A percentile compares a stretch with the other conserved stretches of the same genome.
These are phyloP conservation scores for Amanita inopinata DNA, from an alignment of 768 basidiomycete genomes.

Conservation along the genomic window DNA sequence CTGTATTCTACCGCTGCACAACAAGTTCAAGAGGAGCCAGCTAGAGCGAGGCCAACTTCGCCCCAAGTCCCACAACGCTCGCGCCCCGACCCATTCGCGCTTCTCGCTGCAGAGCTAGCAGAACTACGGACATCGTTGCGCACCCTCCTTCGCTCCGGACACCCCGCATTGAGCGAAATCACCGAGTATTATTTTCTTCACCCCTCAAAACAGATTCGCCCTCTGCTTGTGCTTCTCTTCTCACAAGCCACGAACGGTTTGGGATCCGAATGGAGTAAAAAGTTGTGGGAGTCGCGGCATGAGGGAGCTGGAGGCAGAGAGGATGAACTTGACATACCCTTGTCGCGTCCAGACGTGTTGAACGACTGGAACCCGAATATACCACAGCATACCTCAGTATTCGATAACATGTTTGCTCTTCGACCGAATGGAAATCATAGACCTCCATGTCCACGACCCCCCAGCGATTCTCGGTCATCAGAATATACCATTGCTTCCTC, in stretches of 20 bases:
- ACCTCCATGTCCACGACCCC: slow-evolving; percentile 11
- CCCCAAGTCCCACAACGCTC: background rate
- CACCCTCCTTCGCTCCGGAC: slow-evolving; percentile 69
- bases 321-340: slow-evolving; percentile 58
- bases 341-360: slow-evolving; percentile 67
- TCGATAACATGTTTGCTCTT: slow-evolving; percentile 36
- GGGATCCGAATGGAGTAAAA: slow-evolving; percentile 49
- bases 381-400: slow-evolving; percentile 49
- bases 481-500: slow-evolving; percentile 8
- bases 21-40: background rate
- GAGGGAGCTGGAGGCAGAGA: slow-evolving; percentile 38
- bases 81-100: slow-evolving; percentile 53
- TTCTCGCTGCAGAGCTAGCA: slow-evolving; percentile 60
- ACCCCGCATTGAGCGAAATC: slow-evolving; percentile 75
- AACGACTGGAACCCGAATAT: slow-evolving; percentile 86
- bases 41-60: background rate
- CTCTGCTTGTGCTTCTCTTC: slow-evolving; percentile 79
- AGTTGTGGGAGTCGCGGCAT: slow-evolving; percentile 42
- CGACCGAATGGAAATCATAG: slow-evolving; percentile 14
- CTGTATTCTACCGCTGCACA: background rate
- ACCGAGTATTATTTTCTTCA: slow-evolving; percentile 90
- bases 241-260: slow-evolving; percentile 87
- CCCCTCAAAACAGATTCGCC: slow-evolving; percentile 84
- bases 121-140: slow-evolving; percentile 61
- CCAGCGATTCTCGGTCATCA: slow-evolving; percentile 16